Conservation (phyloP, 192 early-diverging fungal species). For the Coemansia sp. region DNA sequence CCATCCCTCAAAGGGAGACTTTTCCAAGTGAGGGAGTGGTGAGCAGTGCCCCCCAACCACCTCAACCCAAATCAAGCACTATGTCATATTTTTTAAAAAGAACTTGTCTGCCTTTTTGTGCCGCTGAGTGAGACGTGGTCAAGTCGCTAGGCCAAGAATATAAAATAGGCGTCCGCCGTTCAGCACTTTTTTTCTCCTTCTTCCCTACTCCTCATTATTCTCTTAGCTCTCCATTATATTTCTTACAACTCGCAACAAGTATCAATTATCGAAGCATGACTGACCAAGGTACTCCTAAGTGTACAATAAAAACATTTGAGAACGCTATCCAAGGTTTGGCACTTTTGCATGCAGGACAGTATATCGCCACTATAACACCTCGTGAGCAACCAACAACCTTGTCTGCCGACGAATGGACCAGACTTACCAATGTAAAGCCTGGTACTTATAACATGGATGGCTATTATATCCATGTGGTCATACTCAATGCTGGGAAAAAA, state of each 20-base stretch:
- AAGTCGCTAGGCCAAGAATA: too few relatives aligned
- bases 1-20: too few relatives aligned
- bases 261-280: slow-evolving; percentile 2
- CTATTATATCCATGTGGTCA: background rate
- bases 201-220: background rate
- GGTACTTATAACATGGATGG: background rate
- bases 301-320: too few relatives aligned
- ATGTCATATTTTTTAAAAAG: background rate
- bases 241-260: too few relatives aligned
- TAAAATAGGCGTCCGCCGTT: too few relatives aligned
- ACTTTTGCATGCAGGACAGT: background rate
- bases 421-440: background rate
- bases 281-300: too few relatives aligned
- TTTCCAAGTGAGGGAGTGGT: too few relatives aligned
- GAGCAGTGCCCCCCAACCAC: too few relatives aligned
- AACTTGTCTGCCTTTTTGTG: background rate
- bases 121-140: too few relatives aligned
- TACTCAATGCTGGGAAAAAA: background rate
- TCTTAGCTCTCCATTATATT: background rate
- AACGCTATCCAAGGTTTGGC: background rate
- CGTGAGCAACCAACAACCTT: background rate
- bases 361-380: background rate
- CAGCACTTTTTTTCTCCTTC: background rate
- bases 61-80: too few relatives aligned
- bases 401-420: background rate